Conservation (phyloP, 2,329 filamentous ascomycete species). For the Paecilomyces sp. region DNA sequence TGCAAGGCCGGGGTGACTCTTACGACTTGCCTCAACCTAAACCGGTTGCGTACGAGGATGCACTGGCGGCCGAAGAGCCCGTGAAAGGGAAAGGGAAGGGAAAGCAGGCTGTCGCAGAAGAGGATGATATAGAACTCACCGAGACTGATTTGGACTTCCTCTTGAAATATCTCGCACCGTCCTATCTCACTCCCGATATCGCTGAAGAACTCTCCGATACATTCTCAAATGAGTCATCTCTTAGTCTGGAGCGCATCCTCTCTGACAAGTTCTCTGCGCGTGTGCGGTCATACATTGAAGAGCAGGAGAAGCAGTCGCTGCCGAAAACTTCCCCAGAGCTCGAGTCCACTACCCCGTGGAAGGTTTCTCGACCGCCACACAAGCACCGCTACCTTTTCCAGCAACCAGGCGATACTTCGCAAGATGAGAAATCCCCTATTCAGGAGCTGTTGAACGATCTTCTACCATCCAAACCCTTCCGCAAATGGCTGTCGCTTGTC, state of each 20-base stretch:
- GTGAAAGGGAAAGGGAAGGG: conserved; percentile 29
- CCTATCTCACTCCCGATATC: conserved; percentile 86
- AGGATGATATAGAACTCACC: conserved; percentile 53
- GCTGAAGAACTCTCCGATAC: conserved; percentile 72
- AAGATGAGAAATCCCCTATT: conserved; percentile 44
- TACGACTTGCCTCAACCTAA: conserved; percentile 72
- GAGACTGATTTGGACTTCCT: conserved; percentile 82
- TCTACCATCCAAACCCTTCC: conserved; percentile 77
- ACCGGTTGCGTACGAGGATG: conserved; percentile 41
- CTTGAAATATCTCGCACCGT: conserved; percentile 80
- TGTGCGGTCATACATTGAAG: conserved; percentile 64
- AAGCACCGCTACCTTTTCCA: conserved; percentile 91
- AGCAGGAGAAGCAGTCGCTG: conserved; percentile 49
- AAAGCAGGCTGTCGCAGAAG: conserved; percentile 43
- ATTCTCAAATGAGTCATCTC: conserved; percentile 76
- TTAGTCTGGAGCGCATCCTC: conserved; percentile 73
- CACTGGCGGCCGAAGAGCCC: conserved; percentile 26
- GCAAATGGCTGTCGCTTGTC: conserved; percentile 78
- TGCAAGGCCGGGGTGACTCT: conserved; percentile 84
- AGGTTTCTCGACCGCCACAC: conserved; percentile 78
- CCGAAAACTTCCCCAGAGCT: conserved; percentile 45
- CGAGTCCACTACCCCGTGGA: conserved; percentile 57
- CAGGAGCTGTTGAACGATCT: conserved; percentile 74
- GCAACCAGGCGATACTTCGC: conserved; percentile 38
- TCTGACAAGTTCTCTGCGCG: conserved; percentile 67